Evolutionary conservation across 768 basidiomycete species (phyloP), one percentile per base, ranked within the genome.

Genomic region (Podaxis sp.): DNA sequence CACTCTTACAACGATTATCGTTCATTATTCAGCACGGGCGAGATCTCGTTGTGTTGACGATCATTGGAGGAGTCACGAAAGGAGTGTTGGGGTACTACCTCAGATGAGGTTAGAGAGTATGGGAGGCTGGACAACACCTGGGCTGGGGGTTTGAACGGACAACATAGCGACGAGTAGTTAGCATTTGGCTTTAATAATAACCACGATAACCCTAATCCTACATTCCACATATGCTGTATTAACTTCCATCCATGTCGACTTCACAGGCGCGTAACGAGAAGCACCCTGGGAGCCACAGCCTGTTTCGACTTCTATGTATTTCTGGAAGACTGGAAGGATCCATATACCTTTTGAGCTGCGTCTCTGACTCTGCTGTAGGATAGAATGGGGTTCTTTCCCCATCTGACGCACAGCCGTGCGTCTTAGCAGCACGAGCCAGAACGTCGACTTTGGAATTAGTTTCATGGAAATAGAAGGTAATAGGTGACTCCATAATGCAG

Each of bases 231-330:
- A 50, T 22, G 24, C 44, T 2, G n/a, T 24, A 17, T 38, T 36
- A 51, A 24, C 24, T 24, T n/a, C n/a, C 50, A 12, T 28, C 20
- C 41, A 26, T 40, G 4, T 24, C 33, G 22, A 51, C 36, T 30
- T 60, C 58, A 12, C 58, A 60, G 50, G 58, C 37, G 53, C 50
- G 40, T 60, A 60, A 51, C 51, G 37, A 37, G 24, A 50, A 26
- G 49, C 22, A 15, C 24, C 22, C 49, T 30, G 58, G 36, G 37
- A 51, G n/a, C 58, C 22, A 22, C 37, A 3, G 33, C n/a, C 33
- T 17, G 48, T 30, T 58, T 58, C 30, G 33, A 38, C 49, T 60
- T 60, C 58, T n/a, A 20, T 22, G 20, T 26, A 60, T 60, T 24
- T 50, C 17, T 50, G 40, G 49, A 15, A 38, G 7, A n/a, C 17